A percentile compares a stretch with the other conserved stretches of the same genome.
These are phyloP conservation scores for Nemania abortiva DNA, from an alignment of 2,329 filamentous ascomycete species.

Conservation along the genomic window DNA sequence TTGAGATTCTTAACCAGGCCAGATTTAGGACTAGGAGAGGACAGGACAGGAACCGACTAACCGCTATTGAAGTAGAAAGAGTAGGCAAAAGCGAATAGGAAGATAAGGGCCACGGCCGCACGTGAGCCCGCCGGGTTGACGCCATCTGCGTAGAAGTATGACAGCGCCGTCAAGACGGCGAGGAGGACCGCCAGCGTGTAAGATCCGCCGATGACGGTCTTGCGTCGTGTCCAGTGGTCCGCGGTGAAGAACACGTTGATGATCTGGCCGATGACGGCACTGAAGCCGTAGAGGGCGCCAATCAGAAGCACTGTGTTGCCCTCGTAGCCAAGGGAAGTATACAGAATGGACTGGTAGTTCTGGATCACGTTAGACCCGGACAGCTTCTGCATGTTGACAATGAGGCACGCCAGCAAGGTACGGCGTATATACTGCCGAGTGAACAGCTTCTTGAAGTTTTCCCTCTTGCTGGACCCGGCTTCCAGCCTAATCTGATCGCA, in stretches of 20 bases:
- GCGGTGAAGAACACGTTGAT: slow-evolving; percentile 49
- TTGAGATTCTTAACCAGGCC: neutral
- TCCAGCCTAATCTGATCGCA: slow-evolving; percentile 46
- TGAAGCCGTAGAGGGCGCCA: slow-evolving; percentile 58
- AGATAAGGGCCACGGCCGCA: slow-evolving; percentile 51
- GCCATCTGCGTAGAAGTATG: slow-evolving; percentile 37
- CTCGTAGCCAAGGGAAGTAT: slow-evolving; percentile 60
- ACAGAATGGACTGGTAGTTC: slow-evolving; percentile 53
- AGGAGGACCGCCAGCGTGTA: slow-evolving; percentile 38
- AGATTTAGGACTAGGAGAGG: neutral
- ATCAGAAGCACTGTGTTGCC: slow-evolving; percentile 62
- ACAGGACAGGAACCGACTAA: slow-evolving; percentile 4
- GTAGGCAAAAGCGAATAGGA: slow-evolving; percentile 49
- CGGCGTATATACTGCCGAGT: slow-evolving; percentile 48
- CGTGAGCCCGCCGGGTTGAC: slow-evolving; percentile 42
- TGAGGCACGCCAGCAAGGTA: slow-evolving; percentile 47
- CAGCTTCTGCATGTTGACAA: slow-evolving; percentile 51
- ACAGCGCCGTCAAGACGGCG: slow-evolving; percentile 43
- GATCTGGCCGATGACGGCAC: slow-evolving; percentile 50
- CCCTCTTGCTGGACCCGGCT: slow-evolving; percentile 32
- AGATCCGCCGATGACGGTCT: slow-evolving; percentile 40
- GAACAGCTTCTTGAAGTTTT: slow-evolving; percentile 46
- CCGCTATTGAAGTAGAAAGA: slow-evolving; percentile 52
- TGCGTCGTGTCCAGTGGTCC: slow-evolving; percentile 49
- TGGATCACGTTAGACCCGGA: slow-evolving; percentile 50